Base-by-base conservation (phyloP, 768 basidiomycete species). In the Pleurotus citrinopileatus region DNA sequence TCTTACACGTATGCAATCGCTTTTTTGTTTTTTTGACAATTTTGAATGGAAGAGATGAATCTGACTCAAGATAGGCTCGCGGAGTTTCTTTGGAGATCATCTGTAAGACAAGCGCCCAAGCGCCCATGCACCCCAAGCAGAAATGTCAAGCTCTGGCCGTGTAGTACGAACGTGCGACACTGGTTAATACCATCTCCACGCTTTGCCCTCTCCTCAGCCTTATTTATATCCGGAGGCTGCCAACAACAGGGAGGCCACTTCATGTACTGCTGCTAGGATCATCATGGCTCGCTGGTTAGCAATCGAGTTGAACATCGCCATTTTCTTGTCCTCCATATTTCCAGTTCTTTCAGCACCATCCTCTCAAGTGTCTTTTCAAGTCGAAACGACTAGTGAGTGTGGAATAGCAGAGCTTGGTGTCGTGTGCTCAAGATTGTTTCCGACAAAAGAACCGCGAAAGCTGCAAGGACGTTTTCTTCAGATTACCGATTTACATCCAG, bases 401-500 rank as follows among this genome's bases (percentile, higher is more conserved):
- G 47, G 8, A 19, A 7, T 51, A n/a, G 28, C 22, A 5, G 34
- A n/a, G 3, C 17, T 19, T 26, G 17, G 25, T 12, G 55, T 51
- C 48, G 55, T 53, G 52, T 53, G 52, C 52, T 53, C 15, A 26
- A 20, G 9, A 27, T 37, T 17, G 44, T n/a, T 47, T 52, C 46
- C 46, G 28, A 10, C 56, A 60, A 62, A 65, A 77, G 75, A 70
- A 53, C 73, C 73, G 37, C 76, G 69, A 55, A 82, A 77, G 63
- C 73, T 89, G 17, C 80, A 81, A 54, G 87, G 88, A 8, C 80
- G 88, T 42, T 92, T 91, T 68, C 66, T 93, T 22, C 89, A 91
- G 57, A 83, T 93, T 58, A 90, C 89, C 19, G 91, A 94, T 67
- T 81, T 92, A 54, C 91, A 94, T 62, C 90, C 90, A 5, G 55